Base-by-base conservation (phyloP, 2,329 filamentous ascomycete genomes). In the Ophiostoma montium region DNA sequence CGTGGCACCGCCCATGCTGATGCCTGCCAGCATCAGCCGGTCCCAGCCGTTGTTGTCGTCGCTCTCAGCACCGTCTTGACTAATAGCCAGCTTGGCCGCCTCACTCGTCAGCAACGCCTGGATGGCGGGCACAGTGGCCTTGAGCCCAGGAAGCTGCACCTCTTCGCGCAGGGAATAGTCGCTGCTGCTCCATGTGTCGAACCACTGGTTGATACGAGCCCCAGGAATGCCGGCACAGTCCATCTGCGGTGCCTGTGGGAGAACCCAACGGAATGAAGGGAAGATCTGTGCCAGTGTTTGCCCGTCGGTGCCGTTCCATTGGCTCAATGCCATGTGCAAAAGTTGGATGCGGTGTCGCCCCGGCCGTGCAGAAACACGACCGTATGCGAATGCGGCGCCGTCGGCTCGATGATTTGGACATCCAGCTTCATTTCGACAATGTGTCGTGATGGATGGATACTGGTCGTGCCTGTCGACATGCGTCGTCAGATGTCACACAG, bases 231-330 rank as follows among this genome's bases (percentile, higher is more conserved):
- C 12, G 23, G 58, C 57, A 42, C 57, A 47, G 35, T 57, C 55
- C 18, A 57, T 27, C 13, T n/a, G 27, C 8, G 63, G 63, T 1
- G 69, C 66, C 48, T 64, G 61, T 10, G 70, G 70, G 45, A 74
- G 73, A 4, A 74, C 68, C 67, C 69, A 73, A 46, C 66, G 64
- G 53, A 71, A 63, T 2, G 64, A 62, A 1, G 70, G 69, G 23
- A 71, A 68, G 2, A 58, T 55, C 3, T 67, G 62, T 15, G 55
- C 44, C 0, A 74, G 63, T 1, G 59, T 60, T 11, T 53, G 59
- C 8, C 54, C 49, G 9, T 47, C 59, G 21, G 65, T 70, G 3
- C 53, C 55, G n/a, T n/a, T n/a, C n/a, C n/a, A n/a, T n/a, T n/a
- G n/a, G n/a, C n/a, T n/a, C n/a, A n/a, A n/a, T n/a, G n/a, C n/a